Evolutionary conservation across 2,329 filamentous ascomycete species (phyloP).

Genomic region (Hypoxylon sp.): DNA sequence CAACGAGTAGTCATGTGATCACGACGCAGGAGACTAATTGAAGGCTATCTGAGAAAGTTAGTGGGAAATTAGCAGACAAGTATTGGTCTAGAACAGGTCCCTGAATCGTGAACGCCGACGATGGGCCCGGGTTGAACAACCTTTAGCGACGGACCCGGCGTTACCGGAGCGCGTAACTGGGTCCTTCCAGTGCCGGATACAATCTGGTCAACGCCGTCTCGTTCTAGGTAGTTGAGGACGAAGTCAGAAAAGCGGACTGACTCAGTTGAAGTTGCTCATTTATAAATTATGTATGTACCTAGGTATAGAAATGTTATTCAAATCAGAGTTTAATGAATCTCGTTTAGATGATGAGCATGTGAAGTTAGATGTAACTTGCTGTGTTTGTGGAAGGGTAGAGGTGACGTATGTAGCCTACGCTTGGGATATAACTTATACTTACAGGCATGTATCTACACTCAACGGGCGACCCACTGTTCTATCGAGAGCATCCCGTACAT

Average conservation of each 20-base stretch:
- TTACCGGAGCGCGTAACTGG: slow-evolving; percentile 18
- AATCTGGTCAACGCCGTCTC: slow-evolving; percentile 6
- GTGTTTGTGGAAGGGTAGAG: slow-evolving; percentile 15
- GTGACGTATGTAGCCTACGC: slow-evolving; percentile 25
- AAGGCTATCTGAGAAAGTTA: slow-evolving; percentile 4
- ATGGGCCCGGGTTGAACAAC: slow-evolving; percentile 29
- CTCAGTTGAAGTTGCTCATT: not conserved
- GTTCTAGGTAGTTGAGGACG: slow-evolving; percentile 8
- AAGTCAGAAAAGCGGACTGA: not conserved
- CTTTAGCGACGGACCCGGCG: slow-evolving; percentile 21
- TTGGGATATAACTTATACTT: not conserved
- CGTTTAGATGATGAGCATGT: slow-evolving; percentile 25
- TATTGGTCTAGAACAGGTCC: slow-evolving; percentile 27
- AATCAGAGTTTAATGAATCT: slow-evolving; percentile 10
- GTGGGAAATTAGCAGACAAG: slow-evolving; percentile 19
- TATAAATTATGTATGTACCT: not conserved
- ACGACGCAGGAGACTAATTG: not conserved
- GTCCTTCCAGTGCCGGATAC: slow-evolving; percentile 11
- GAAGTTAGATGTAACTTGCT: slow-evolving; percentile 22
- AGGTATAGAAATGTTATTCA: not conserved
- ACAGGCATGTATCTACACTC: no score
- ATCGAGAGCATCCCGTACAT: not conserved
- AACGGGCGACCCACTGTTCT: no score
- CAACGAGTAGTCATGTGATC: not conserved
- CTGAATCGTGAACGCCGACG: slow-evolving; percentile 39